These are phyloP conservation scores for Bipolaris gigantea DNA, from an alignment of 2,329 filamentous ascomycete genomes.

Conservation along the genomic window DNA sequence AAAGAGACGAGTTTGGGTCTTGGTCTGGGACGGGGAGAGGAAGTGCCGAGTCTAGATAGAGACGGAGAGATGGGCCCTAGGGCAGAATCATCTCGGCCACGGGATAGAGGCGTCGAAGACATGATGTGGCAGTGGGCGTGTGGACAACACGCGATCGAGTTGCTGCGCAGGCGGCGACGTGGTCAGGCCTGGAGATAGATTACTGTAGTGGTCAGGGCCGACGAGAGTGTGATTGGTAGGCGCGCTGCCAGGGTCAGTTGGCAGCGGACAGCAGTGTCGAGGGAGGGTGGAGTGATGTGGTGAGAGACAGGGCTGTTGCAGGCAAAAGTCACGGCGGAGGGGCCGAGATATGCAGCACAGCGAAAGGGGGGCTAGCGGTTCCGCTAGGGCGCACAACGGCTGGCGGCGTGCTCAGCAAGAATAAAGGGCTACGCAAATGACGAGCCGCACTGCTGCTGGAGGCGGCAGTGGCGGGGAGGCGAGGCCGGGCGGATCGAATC, in stretches of 20 bases:
- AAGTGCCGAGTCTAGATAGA: slow-evolving; percentile 23
- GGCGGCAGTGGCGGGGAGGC: neutral
- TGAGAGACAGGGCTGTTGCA: slow-evolving; percentile 8
- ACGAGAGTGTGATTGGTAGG: slow-evolving; percentile 20
- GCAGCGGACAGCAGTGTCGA: neutral
- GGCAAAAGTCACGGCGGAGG: slow-evolving; percentile 4
- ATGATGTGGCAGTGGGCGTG: slow-evolving; percentile 15
- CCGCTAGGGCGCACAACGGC: slow-evolving; percentile 1
- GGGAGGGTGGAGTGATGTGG: slow-evolving; percentile 9
- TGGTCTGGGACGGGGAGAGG: slow-evolving; percentile 13
- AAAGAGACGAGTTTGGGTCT: slow-evolving; percentile 44
- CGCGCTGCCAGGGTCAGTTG: slow-evolving; percentile 1
- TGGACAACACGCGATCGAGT: slow-evolving; percentile 12
- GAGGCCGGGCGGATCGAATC: neutral
- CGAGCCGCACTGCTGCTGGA: neutral
- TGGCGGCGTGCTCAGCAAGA: neutral
- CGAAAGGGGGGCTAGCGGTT: slow-evolving; percentile 10
- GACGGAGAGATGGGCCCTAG: slow-evolving; percentile 18
- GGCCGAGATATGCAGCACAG: slow-evolving; percentile 1
- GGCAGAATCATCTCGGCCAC: slow-evolving; percentile 15
- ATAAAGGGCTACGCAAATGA: neutral
- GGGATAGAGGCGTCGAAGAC: slow-evolving; percentile 7
- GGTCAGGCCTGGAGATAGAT: slow-evolving; percentile 12
- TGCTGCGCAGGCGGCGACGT: slow-evolving; percentile 19
- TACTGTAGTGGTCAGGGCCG: slow-evolving; percentile 10